phyloP scores from a whole-genome alignment of 2,329 filamentous ascomycete species.

The Raffaelea ambrosiae region DNA sequence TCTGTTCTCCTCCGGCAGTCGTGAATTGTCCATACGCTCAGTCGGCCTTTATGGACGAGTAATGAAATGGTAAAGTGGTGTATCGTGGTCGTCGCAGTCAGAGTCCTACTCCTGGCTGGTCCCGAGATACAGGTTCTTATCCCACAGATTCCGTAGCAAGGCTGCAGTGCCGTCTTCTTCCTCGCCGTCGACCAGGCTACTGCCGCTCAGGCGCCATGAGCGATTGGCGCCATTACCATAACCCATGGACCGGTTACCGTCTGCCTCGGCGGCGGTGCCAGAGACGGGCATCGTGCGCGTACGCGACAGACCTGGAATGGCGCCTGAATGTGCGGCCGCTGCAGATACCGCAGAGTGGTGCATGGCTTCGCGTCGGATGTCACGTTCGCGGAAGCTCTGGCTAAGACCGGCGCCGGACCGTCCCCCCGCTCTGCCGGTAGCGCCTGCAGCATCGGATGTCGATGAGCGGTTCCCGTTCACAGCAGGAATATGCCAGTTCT shows the following conservation, averaged over 20 bases:
- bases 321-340: background rate
- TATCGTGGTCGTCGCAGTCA: constrained; percentile 3
- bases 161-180: constrained; percentile 42
- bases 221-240: constrained; percentile 15
- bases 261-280: background rate
- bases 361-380: constrained; percentile 10
- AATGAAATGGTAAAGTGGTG: too few species aligned
- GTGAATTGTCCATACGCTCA: too few species aligned
- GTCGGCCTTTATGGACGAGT: too few species aligned
- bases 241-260: background rate
- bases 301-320: background rate
- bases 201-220: constrained; percentile 38
- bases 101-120: constrained; percentile 39
- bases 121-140: constrained; percentile 50
- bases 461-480: constrained; percentile 19
- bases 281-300: background rate
- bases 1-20: too few species aligned
- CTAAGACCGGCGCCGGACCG: constrained; percentile 20
- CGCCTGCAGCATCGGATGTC: constrained; percentile 15
- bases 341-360: constrained; percentile 6
- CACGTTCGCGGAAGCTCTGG: constrained; percentile 28
- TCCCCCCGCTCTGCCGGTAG: background rate
- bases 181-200: constrained; percentile 38
- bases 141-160: constrained; percentile 51
- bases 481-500: constrained; percentile 38